Evolutionary conservation across 805 yeast species (phyloP).

Genomic region (Nakazawaea peltata): DNA sequence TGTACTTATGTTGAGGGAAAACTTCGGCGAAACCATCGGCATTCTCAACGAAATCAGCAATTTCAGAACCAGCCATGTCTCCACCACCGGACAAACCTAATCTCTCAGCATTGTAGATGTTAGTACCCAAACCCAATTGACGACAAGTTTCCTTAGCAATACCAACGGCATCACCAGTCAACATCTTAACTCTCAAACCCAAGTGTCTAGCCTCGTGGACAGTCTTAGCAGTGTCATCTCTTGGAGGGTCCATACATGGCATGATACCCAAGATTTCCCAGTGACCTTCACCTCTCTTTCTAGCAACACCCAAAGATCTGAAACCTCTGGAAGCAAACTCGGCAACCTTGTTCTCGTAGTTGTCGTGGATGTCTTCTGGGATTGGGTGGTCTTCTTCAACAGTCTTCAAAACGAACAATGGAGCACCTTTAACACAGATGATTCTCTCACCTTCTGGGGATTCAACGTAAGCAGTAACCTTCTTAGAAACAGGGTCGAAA

Average conservation of each 20-base stretch:
- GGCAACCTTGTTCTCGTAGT: constrained; percentile 94
- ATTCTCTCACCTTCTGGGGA: constrained; percentile 95
- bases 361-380: constrained; percentile 88
- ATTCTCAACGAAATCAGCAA: constrained; percentile 94
- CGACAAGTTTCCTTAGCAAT: constrained; percentile 98
- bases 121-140: constrained; percentile 94
- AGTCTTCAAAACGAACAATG: constrained; percentile 92
- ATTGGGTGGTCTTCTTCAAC: constrained; percentile 96
- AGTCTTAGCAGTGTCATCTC: constrained; percentile 96
- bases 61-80: constrained; percentile 95
- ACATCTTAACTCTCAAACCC: constrained; percentile 95
- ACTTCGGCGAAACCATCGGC: constrained; percentile 99
- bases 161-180: constrained; percentile 99
- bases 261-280: constrained; percentile 97
- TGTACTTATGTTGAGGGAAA: constrained; percentile 96
- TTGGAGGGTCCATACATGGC: constrained; percentile 99
- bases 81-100: constrained; percentile 90
- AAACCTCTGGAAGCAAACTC: constrained; percentile 98
- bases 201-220: constrained; percentile 84
- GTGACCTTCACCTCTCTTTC: constrained; percentile 97
- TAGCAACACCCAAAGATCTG: constrained; percentile 97
- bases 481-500: constrained; percentile 96
- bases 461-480: constrained; percentile 91
- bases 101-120: constrained; percentile 95
- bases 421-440: constrained; percentile 97